phyloP scores from a whole-genome alignment of 495 filamentous ascomycete species.

The Aspergillus olivimuriae region DNA sequence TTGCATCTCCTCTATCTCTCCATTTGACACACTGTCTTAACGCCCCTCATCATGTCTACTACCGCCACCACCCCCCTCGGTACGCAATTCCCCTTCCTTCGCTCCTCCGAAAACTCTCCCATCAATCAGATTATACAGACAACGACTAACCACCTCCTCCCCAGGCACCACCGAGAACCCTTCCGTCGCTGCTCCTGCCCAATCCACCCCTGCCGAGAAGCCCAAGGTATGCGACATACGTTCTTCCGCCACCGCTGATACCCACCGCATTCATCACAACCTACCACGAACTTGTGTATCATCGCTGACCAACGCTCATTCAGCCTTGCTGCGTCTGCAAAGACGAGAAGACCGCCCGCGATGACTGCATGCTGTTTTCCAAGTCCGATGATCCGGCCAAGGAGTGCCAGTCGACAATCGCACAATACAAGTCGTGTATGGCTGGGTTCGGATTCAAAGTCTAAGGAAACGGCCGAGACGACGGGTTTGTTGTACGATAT shows the following conservation, averaged over 20 bases:
- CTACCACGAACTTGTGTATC: no score
- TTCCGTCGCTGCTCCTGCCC: slow-evolving; percentile 21
- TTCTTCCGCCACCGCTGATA: no score
- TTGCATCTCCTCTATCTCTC: neutral
- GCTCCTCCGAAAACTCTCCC: no score
- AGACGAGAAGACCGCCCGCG: slow-evolving; percentile 81
- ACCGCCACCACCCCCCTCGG: slow-evolving; percentile 35
- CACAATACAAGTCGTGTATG: slow-evolving; percentile 89
- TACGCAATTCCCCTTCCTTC: slow-evolving; percentile 14
- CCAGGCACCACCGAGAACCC: slow-evolving; percentile 19
- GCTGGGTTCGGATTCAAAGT: slow-evolving; percentile 85
- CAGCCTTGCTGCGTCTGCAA: slow-evolving; percentile 98
- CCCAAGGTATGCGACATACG: slow-evolving; percentile 55
- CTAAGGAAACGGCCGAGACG: slow-evolving; percentile 18
- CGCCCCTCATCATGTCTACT: slow-evolving; percentile 34
- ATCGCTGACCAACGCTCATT: slow-evolving; percentile 4
- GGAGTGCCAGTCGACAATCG: slow-evolving; percentile 75
- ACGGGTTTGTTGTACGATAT: slow-evolving; percentile 5
- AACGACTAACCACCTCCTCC: neutral
- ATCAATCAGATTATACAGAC: neutral
- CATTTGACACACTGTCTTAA: neutral
- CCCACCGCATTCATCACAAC: no score
- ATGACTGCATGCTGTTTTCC: slow-evolving; percentile 98
- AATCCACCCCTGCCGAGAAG: slow-evolving; percentile 33
- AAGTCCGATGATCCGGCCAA: slow-evolving; percentile 64